Conservation (phyloP, 2,329 filamentous ascomycete species). For the Ustulina deusta region DNA sequence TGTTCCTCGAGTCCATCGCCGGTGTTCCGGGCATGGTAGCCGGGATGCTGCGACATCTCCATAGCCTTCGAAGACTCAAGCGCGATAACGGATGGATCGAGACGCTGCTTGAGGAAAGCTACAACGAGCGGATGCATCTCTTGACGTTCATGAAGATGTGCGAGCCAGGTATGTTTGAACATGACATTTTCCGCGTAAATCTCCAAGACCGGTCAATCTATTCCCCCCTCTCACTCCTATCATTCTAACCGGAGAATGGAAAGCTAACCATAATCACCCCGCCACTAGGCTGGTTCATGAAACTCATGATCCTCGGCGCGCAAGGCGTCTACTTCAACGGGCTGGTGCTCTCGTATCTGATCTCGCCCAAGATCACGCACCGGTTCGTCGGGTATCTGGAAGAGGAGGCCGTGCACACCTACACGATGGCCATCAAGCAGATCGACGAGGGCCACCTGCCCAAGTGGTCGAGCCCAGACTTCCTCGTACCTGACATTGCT, state of each 20-base stretch:
- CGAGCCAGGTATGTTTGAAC: slow-evolving; percentile 69
- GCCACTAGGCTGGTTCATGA: slow-evolving; percentile 82
- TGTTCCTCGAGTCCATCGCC: slow-evolving; percentile 95
- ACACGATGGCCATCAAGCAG: slow-evolving; percentile 88
- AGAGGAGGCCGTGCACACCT: slow-evolving; percentile 96
- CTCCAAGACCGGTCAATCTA: not conserved
- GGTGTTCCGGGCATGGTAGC: slow-evolving; percentile 98
- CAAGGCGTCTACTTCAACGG: slow-evolving; percentile 98
- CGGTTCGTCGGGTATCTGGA: slow-evolving; percentile 97
- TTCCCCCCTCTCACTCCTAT: not conserved
- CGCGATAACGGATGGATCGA: slow-evolving; percentile 98
- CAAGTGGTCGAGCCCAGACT: slow-evolving; percentile 77
- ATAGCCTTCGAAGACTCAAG: slow-evolving; percentile 85
- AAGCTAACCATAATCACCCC: slow-evolving; percentile 20
- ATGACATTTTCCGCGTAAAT: not conserved
- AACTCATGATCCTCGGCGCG: slow-evolving; percentile 87
- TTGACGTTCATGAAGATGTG: slow-evolving; percentile 94
- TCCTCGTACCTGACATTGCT: slow-evolving; percentile 88
- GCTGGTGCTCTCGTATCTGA: slow-evolving; percentile 88
- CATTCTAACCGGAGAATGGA: not conserved
- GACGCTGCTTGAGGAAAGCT: slow-evolving; percentile 87
- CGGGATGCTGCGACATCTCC: slow-evolving; percentile 90
- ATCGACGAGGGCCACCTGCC: slow-evolving; percentile 87
- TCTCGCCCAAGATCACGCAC: slow-evolving; percentile 89
- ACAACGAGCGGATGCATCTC: slow-evolving; percentile 94